phyloP scores from a whole-genome alignment of 345 rosid species.

The Ricinus communis region DNA sequence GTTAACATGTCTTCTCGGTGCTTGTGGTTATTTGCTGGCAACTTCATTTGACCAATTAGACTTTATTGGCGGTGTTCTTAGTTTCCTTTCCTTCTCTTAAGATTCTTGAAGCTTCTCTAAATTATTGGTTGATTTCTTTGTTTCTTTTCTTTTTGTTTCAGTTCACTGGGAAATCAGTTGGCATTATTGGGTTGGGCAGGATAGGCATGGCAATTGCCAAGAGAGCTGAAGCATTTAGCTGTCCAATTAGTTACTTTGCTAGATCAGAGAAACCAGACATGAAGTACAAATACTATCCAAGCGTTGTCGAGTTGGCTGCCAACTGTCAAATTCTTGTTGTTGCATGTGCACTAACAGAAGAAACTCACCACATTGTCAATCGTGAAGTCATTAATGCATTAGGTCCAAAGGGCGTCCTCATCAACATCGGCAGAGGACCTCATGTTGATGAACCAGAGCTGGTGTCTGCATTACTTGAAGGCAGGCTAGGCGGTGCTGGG shows the following conservation, averaged over 20 bases:
- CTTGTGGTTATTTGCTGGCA: too few species aligned
- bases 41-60: not conserved
- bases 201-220: constrained; percentile 52
- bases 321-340: constrained; percentile 51
- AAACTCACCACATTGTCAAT: constrained; percentile 50
- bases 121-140: not conserved
- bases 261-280: constrained; percentile 41
- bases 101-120: not conserved
- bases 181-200: constrained; percentile 64
- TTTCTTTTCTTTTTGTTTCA: constrained; percentile 21
- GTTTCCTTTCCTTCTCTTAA: not conserved
- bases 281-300: constrained; percentile 48
- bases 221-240: constrained; percentile 57
- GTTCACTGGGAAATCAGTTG: constrained; percentile 58
- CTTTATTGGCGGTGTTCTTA: not conserved
- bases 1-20: not conserved
- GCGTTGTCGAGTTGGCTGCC: constrained; percentile 45
- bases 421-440: constrained; percentile 64
- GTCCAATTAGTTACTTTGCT: constrained; percentile 48
- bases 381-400: constrained; percentile 51
- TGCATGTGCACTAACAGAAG: constrained; percentile 54
- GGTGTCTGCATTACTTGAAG: constrained; percentile 56
- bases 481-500: constrained; percentile 65
- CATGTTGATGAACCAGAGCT: constrained; percentile 59
- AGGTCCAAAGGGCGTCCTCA: constrained; percentile 58